phyloP scores from a whole-genome alignment of 352 stramenopile species.

The Pythium apleroticum region DNA sequence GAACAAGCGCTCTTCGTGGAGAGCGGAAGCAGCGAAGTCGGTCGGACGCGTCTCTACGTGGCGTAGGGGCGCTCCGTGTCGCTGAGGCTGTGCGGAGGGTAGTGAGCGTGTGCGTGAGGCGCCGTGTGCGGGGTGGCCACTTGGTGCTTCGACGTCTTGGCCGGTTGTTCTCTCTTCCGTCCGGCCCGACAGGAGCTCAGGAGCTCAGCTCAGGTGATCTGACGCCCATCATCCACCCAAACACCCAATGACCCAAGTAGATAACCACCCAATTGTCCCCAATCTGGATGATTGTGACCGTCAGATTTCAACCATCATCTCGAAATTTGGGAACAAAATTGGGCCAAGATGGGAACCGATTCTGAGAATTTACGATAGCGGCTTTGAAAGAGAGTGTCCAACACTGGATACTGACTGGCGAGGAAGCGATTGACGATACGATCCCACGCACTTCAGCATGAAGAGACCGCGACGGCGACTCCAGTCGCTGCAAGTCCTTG shows the following conservation, averaged over 20 bases:
- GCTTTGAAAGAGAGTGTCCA: too few relatives aligned
- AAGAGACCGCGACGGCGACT: too few relatives aligned
- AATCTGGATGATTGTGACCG: background rate
- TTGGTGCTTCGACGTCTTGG: slow-evolving; percentile 29
- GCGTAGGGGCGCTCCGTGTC: background rate
- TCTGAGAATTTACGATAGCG: too few relatives aligned
- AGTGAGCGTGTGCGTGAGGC: slow-evolving; percentile 6
- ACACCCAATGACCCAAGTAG: slow-evolving; percentile 20
- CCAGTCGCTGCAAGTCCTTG: too few relatives aligned
- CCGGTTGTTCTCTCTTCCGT: slow-evolving; percentile 24
- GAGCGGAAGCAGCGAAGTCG: background rate
- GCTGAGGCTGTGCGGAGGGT: slow-evolving; percentile 1
- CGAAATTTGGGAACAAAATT: background rate
- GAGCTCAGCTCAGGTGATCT: slow-evolving; percentile 15
- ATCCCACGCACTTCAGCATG: too few relatives aligned
- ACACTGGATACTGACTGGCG: too few relatives aligned
- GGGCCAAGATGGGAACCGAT: too few relatives aligned
- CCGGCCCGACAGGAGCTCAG: background rate
- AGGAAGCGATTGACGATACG: too few relatives aligned
- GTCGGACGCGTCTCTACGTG: background rate
- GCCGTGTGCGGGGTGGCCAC: background rate
- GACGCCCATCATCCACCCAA: slow-evolving; percentile 26
- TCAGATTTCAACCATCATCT: background rate
- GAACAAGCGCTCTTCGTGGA: background rate
- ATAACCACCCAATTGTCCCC: background rate